These are phyloP conservation scores for Penicillium sclerotigenum DNA, from an alignment of 2,329 filamentous ascomycete genomes.

Conservation along the genomic window DNA sequence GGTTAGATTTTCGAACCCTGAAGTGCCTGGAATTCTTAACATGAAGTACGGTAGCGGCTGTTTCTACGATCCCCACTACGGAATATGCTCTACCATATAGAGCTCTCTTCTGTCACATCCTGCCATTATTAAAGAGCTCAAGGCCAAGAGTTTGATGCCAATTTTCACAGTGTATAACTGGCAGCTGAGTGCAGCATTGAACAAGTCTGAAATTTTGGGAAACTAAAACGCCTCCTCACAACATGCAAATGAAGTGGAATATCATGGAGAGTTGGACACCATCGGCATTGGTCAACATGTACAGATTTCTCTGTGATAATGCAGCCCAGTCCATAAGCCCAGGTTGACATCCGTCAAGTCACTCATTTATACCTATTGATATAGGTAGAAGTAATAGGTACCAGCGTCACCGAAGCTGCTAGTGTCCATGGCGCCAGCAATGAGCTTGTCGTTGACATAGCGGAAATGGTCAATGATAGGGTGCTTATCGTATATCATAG, in stretches of 20 bases:
- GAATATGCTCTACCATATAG: too few relatives aligned
- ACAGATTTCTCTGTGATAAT: neutral
- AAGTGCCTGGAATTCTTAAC: neutral
- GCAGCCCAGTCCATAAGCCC: neutral
- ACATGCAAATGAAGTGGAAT: too few relatives aligned
- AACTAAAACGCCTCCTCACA: too few relatives aligned
- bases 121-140: too few relatives aligned
- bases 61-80: too few relatives aligned
- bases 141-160: too few relatives aligned
- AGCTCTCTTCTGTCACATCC: too few relatives aligned
- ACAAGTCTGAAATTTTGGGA: too few relatives aligned
- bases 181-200: too few relatives aligned
- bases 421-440: conserved; percentile 26
- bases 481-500: conserved; percentile 31
- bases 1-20: neutral
- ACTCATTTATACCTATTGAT: neutral
- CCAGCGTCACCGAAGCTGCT: conserved; percentile 16
- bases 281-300: neutral
- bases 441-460: conserved; percentile 24
- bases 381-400: conserved; percentile 27
- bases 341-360: neutral
- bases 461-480: conserved; percentile 35
- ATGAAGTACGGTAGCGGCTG: neutral
- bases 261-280: neutral
- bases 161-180: too few relatives aligned